Conservation (phyloP, 1,284 basidiomycete species). For the Ceratobasidium sp. region DNA sequence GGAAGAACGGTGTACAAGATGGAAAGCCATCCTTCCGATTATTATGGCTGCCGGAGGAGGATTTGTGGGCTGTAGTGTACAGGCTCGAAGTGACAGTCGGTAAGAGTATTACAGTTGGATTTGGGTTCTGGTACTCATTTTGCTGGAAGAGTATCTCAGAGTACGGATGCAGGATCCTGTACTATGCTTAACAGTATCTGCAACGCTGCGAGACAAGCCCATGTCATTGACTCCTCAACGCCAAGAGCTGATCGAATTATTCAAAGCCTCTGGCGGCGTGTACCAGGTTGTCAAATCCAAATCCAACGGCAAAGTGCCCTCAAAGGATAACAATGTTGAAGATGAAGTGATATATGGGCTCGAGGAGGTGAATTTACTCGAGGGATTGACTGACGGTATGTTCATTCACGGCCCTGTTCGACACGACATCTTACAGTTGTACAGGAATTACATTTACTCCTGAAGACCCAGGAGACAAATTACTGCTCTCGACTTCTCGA, state of each 20-base stretch:
- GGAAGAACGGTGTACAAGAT: constrained; percentile 48
- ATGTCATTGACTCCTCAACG: constrained; percentile 59
- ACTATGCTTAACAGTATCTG: constrained; percentile 78
- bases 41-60: constrained; percentile 63
- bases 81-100: constrained; percentile 74
- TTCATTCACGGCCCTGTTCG: constrained; percentile 33
- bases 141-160: constrained; percentile 65
- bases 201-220: constrained; percentile 76
- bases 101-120: constrained; percentile 53
- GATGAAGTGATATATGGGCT: constrained; percentile 55
- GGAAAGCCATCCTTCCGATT: constrained; percentile 65
- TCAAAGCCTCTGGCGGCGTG: constrained; percentile 49
- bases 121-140: constrained; percentile 21
- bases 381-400: constrained; percentile 64
- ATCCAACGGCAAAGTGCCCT: constrained; percentile 35
- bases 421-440: neutral
- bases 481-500: constrained; percentile 67
- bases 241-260: constrained; percentile 59
- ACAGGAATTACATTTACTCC: constrained; percentile 59
- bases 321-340: constrained; percentile 49
- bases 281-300: constrained; percentile 20
- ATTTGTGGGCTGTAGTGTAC: constrained; percentile 78
- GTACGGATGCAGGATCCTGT: constrained; percentile 75
- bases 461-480: constrained; percentile 44
- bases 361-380: constrained; percentile 81